Evolutionary conservation across 2,329 filamentous ascomycete species (phyloP), one percentile per base, ranked within the genome.

Genomic region (Hortaea sp.): DNA sequence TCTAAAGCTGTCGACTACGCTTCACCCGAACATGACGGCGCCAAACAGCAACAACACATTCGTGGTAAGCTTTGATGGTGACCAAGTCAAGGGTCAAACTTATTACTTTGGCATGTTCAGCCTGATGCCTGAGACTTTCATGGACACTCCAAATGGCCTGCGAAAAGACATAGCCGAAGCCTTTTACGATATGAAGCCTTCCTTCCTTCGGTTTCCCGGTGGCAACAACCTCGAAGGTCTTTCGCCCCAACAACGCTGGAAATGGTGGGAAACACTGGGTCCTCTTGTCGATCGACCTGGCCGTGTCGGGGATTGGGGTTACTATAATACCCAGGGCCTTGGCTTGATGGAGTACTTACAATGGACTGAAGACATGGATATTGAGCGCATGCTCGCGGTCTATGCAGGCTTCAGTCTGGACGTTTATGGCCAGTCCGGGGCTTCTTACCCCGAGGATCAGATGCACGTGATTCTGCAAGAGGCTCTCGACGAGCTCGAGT

Each of bases 211-310:
- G 6, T 47, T 47, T 42, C 45, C 45, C 3, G 45, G 45, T 7
- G 45, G 45, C 41, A 47, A 47, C 45, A 47, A 47, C 30, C 31
- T 47, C 10, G 45, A 47, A 31, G 45, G 45, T 12, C n/a, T 30
- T 39, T 45, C 41, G 6, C 20, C 30, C 41, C 30, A 37, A 28
- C 40, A 13, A 31, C 29, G 45, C 7, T 47, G 45, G 45, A 47
- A 47, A 27, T 47, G 45, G 45, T 20, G 28, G n/a, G 31, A 47
- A 40, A 47, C 45, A 6, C 5, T 43, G 4, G 45, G 45, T 11
- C 39, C 39, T 13, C 41, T 47, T 13, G 39, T 38, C 7, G 45
- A 47, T 29, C 45, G 45, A 9, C 39, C 45, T 7, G 45, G 45
- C 5, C 29, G 45, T n/a, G n/a, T 32, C 9, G 45, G 45, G 7